Conservation (phyloP, 805 yeast species). For the Metschnikowia cerradonensis region DNA sequence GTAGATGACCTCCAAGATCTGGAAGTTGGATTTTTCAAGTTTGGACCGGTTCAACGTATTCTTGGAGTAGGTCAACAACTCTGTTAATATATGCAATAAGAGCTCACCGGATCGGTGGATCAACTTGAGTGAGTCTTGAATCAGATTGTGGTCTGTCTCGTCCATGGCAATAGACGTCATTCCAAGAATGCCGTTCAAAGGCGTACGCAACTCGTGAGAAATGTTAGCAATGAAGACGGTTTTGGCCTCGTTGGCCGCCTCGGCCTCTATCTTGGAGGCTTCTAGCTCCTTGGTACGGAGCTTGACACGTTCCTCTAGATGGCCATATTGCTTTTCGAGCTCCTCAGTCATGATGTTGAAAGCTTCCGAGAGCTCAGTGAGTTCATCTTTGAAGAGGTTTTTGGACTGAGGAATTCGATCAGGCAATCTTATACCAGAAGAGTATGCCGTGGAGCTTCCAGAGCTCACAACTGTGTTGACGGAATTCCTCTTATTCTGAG, state of each 20-base stretch:
- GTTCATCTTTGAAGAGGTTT: constrained; percentile 70
- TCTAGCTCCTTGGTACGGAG: constrained; percentile 85
- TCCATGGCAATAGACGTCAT: constrained; percentile 94
- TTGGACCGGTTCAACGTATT: constrained; percentile 81
- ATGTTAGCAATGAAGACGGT: constrained; percentile 90
- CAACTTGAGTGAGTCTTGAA: constrained; percentile 71
- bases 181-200: constrained; percentile 92
- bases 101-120: constrained; percentile 91
- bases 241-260: constrained; percentile 93
- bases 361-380: constrained; percentile 82
- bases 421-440: constrained; percentile 39
- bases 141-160: constrained; percentile 63
- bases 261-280: constrained; percentile 83
- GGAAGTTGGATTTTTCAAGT: constrained; percentile 78
- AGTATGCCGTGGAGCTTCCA: constrained; percentile 33
- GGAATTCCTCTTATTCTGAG: constrained; percentile 19
- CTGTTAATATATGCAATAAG: constrained; percentile 83
- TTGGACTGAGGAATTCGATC: constrained; percentile 32
- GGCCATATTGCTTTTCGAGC: constrained; percentile 75
- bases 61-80: constrained; percentile 85
- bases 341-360: constrained; percentile 91
- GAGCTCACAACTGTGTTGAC: constrained; percentile 26
- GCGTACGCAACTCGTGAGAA: constrained; percentile 92
- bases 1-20: constrained; percentile 72
- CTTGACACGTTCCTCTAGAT: constrained; percentile 82